Conservation (phyloP, 805 yeast genomes). For the Kodamaea hsintzibuensis region DNA sequence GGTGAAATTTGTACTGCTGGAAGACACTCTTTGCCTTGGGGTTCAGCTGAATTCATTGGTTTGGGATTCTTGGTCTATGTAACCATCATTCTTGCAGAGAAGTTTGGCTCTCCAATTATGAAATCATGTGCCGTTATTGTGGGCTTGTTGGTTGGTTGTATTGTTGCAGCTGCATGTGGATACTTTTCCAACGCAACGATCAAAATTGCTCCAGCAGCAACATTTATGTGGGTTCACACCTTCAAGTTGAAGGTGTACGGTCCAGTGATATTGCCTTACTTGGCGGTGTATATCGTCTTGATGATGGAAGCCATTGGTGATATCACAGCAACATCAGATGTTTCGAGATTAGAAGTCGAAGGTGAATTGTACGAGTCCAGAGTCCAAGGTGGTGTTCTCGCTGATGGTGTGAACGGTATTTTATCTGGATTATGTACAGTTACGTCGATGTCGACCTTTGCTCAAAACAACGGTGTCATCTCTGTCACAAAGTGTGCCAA, state of each 20-base stretch:
- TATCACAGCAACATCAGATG: slow-evolving; percentile 92
- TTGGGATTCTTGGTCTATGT: slow-evolving; percentile 81
- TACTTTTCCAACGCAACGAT: slow-evolving; percentile 65
- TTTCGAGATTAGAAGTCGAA: slow-evolving; percentile 79
- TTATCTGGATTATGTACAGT: slow-evolving; percentile 76
- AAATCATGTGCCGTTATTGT: slow-evolving; percentile 89
- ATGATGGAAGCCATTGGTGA: slow-evolving; percentile 96
- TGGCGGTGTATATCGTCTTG: slow-evolving; percentile 77
- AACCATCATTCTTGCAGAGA: slow-evolving; percentile 73
- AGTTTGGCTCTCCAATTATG: slow-evolving; percentile 93
- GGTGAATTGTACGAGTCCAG: slow-evolving; percentile 81
- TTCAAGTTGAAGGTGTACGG: slow-evolving; percentile 77
- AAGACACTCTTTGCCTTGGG: slow-evolving; percentile 64
- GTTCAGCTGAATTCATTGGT: slow-evolving; percentile 84
- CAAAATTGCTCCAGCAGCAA: slow-evolving; percentile 73
- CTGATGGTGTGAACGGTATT: slow-evolving; percentile 82
- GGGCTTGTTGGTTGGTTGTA: slow-evolving; percentile 85
- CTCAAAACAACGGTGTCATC: slow-evolving; percentile 94
- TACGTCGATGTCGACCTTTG: slow-evolving; percentile 91
- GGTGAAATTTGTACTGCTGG: slow-evolving; percentile 29
- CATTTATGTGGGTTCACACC: slow-evolving; percentile 87
- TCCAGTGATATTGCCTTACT: slow-evolving; percentile 81
- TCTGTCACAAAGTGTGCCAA: slow-evolving; percentile 91
- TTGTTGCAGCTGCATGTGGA: slow-evolving; percentile 88
- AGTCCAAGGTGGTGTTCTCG: slow-evolving; percentile 89